Evolutionary conservation across 306 rosid genomes (phyloP), one percentile per base, ranked within the genome.

Genomic region (Glycine soja): DNA sequence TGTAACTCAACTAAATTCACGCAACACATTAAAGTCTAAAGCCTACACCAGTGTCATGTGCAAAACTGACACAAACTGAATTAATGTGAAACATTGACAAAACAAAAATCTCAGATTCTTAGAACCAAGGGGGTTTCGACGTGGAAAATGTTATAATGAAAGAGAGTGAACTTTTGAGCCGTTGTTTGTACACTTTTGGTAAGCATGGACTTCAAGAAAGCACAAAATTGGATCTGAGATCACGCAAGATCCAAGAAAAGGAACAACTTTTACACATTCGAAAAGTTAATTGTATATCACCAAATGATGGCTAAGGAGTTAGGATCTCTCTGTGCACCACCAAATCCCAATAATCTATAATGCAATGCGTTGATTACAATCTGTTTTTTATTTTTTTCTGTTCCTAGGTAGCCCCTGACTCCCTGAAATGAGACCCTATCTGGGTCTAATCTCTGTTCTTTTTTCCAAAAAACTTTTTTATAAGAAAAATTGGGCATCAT

Each of bases 41-140:
- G 47, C 63, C 78, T 70, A 58, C 10, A 72, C 46, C 40, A 54
- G 71, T 63, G 85, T 63, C 86, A 82, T 86, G 83, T 83, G 85
- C 73, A 86, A 53, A 63, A 64, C 83, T 76, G 85, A 86, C 81
- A 83, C 72, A 52, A 76, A 65, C 77, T 54, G 77, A 83, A n/a
- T n/a, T n/a, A n/a, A 72, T 58, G 70, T 72, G 83, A 80, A 86
- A 77, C 85, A 86, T 76, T 83, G 75, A 71, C 78, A 79, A 86
- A 75, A 82, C 82, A 83, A 64, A 61, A 57, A 69, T 68, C 15
- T 65, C 50, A 63, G 70, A 70, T 81, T 67, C 56, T 66, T n/a
- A 70, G 78, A 34, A 67, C 74, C 81, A 43, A 8, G 57, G 78
- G 36, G 83, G 54, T 32, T 81, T 51, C 66, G 2, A 61, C 47